Conservation (phyloP, 768 basidiomycete genomes). For the Pilatotrama ljubarskyi region DNA sequence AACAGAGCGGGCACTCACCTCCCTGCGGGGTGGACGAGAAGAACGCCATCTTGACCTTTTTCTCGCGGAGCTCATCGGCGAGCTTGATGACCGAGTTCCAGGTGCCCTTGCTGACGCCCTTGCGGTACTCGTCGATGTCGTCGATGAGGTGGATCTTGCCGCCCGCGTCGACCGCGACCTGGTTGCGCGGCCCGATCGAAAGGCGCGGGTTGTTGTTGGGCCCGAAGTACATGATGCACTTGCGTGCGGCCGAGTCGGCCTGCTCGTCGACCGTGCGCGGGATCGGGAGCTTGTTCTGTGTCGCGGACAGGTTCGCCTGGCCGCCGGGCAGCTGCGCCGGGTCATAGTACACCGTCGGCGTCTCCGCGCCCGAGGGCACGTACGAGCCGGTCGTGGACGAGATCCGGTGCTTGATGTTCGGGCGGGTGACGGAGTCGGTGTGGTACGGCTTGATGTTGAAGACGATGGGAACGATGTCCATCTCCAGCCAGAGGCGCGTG, state of each 20-base stretch:
- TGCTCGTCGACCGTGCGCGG: slow-evolving; percentile 80
- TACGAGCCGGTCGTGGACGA: slow-evolving; percentile 79
- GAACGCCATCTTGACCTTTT: slow-evolving; percentile 88
- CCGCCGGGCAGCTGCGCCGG: slow-evolving; percentile 46
- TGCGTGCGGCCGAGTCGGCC: slow-evolving; percentile 84
- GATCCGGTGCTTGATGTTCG: slow-evolving; percentile 81
- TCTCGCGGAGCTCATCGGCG: slow-evolving; percentile 81
- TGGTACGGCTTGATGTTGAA: slow-evolving; percentile 86
- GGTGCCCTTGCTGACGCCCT: slow-evolving; percentile 68
- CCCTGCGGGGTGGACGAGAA: slow-evolving; percentile 96
- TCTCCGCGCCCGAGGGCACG: slow-evolving; percentile 74
- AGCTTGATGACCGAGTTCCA: slow-evolving; percentile 84
- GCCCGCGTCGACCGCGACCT: slow-evolving; percentile 84
- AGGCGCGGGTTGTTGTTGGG: slow-evolving; percentile 84
- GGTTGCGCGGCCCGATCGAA: slow-evolving; percentile 79
- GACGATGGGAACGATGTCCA: slow-evolving; percentile 83
- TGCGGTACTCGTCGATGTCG: slow-evolving; percentile 74
- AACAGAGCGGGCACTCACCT: slow-evolving; percentile 45
- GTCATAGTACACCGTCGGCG: slow-evolving; percentile 70
- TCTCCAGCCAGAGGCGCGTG: slow-evolving; percentile 79
- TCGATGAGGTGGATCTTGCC: slow-evolving; percentile 87
- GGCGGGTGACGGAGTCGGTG: slow-evolving; percentile 74
- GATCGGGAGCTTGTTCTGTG: slow-evolving; percentile 64
- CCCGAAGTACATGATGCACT: slow-evolving; percentile 80
- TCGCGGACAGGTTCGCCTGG: slow-evolving; percentile 40